Evolutionary conservation across 2,329 filamentous ascomycete genomes (phyloP).

Genomic region (Pseudogymnoascus pannorum): DNA sequence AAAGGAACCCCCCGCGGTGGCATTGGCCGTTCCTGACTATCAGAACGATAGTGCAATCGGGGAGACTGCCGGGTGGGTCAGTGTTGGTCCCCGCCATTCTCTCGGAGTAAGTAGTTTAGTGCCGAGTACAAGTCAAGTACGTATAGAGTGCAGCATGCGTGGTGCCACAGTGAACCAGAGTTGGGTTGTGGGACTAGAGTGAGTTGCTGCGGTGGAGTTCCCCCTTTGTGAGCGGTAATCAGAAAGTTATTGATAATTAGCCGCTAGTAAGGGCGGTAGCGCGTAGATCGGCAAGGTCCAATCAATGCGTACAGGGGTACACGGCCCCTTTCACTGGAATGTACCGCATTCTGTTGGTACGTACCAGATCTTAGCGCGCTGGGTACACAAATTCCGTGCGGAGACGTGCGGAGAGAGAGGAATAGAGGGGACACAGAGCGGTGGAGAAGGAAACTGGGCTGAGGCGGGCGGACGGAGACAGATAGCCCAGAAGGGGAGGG

Average conservation of each 20-base stretch:
- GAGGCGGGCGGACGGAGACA: background rate
- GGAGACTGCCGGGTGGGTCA: background rate
- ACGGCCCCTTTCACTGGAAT: background rate
- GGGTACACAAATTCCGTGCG: background rate
- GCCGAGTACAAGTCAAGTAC: background rate
- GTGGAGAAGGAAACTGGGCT: background rate
- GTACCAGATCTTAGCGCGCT: background rate
- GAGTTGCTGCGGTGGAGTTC: no score
- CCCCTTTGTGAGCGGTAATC: background rate
- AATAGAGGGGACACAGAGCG: background rate
- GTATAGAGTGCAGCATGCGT: background rate
- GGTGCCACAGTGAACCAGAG: background rate
- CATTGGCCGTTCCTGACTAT: background rate
- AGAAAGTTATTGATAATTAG: background rate
- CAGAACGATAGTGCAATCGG: background rate
- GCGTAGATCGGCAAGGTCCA: background rate
- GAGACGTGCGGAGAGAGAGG: background rate
- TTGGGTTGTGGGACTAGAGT: background rate
- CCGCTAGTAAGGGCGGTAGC: background rate
- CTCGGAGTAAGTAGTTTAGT: background rate
- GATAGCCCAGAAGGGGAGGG: background rate
- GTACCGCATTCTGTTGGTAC: background rate
- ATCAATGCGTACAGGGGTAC: background rate
- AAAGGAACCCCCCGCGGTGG: background rate
- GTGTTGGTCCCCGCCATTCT: background rate